Evolutionary conservation across 2,329 filamentous ascomycete species (phyloP), one percentile per base, ranked within the genome.

Genomic region (Fonsecaea monophora): DNA sequence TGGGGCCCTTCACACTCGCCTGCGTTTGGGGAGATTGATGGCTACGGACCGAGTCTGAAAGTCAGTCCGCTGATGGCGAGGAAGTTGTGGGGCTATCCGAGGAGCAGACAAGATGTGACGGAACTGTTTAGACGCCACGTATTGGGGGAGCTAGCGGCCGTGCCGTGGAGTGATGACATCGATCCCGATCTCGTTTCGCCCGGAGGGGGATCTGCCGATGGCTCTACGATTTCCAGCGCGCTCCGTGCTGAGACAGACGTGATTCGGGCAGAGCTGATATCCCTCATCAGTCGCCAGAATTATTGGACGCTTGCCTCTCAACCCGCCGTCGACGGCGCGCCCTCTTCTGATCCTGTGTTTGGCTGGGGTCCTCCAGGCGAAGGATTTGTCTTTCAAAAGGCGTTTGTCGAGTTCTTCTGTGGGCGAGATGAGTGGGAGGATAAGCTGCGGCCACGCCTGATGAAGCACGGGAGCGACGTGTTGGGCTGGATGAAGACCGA

Each of bases 231-330:
- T 35, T 38, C 37, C 1, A 73, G 73, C 21, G 69, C 74, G 56
- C 85, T 96, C 57, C 90, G 90, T 67, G 85, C 92, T 18, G 95
- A 99, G 80, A 97, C 93, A 2, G 86, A 86, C 34, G 88, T 89
- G 1, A 99, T 99, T 78, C 89, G 89, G 68, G 80, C 87, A 0
- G 86, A 92, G 70, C 87, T 99, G 0, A 80, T 95, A 34, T 82
- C 83, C 48, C 83, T 99, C 67, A 97, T 97, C 78, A 80, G 82
- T 67, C 87, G 89, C 72, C 85, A 86, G 66, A 93, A 94, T 64
- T 97, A 94, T 92, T 97, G 94, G 94, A 97, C 94, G 2, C 90
- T 99, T 3, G 95, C 95, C 3, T 96, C 92, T 3, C 95, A 99
- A 77, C 95, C 95, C 3, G 92, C 94, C 15, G 92, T 97, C 65